phyloP scores from a whole-genome alignment of 2,329 filamentous ascomycete genomes.

The Cryphonectria parasitica region DNA sequence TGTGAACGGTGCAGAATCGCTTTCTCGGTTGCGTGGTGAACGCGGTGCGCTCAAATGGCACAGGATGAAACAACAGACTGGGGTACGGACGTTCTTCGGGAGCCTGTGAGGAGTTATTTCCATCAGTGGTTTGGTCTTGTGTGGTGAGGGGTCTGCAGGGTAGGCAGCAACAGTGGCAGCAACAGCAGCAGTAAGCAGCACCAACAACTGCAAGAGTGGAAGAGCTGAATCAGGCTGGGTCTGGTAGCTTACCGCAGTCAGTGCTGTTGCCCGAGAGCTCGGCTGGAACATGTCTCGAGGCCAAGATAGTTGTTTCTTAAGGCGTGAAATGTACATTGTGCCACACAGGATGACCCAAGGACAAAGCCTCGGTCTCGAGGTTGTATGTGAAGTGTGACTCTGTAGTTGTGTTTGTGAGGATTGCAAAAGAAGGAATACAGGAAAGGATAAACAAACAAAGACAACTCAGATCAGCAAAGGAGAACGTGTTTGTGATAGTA shows the following conservation, averaged over 20 bases:
- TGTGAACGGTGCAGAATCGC: conserved; percentile 7
- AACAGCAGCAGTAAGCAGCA: too few species aligned
- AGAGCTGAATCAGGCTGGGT: neutral
- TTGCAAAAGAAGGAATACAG: neutral
- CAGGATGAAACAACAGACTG: conserved; percentile 4
- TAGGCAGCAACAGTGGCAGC: neutral
- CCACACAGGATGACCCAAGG: neutral
- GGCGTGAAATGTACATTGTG: neutral
- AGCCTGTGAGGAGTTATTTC: neutral
- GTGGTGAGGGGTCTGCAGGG: neutral
- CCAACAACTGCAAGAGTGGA: neutral
- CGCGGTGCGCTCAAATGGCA: conserved; percentile 1
- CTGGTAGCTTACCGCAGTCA: neutral
- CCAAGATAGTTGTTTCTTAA: conserved; percentile 9
- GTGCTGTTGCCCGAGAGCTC: neutral
- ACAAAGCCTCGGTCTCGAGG: neutral
- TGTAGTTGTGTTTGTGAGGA: neutral
- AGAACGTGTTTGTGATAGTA: neutral
- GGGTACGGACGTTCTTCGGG: conserved; percentile 12
- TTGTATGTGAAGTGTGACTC: too few species aligned
- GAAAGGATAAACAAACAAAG: neutral
- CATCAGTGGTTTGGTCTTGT: neutral
- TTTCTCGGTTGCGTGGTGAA: neutral
- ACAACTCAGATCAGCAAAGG: neutral
- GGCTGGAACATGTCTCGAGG: neutral